These are phyloP conservation scores for Exserohilum turcica DNA, from an alignment of 2,329 filamentous ascomycete species.

Conservation along the genomic window DNA sequence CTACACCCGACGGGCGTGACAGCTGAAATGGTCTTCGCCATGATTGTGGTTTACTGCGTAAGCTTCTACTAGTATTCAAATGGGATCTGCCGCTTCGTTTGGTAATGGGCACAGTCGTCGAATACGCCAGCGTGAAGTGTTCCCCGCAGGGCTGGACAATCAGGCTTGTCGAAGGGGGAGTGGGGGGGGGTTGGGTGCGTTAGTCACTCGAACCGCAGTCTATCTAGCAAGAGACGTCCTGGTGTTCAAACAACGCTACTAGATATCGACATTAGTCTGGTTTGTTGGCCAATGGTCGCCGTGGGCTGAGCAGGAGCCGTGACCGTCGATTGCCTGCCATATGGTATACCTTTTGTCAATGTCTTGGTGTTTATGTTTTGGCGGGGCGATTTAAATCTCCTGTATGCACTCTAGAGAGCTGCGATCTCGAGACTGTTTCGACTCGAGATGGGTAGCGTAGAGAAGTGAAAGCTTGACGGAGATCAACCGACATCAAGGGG, in stretches of 20 bases:
- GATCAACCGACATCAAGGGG: conserved; percentile 64
- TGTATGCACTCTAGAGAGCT: conserved; percentile 62
- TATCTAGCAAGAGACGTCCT: conserved; percentile 30
- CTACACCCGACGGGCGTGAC: conserved; percentile 37
- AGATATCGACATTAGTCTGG: conserved; percentile 40
- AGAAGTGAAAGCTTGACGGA: conserved; percentile 59
- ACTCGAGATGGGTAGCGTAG: conserved; percentile 62
- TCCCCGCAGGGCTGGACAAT: conserved; percentile 27
- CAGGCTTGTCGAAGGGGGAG: conserved; percentile 23
- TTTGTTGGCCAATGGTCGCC: conserved; percentile 28
- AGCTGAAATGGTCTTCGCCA: conserved; percentile 50
- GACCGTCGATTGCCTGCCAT: conserved; percentile 41
- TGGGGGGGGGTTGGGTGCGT: too few species aligned
- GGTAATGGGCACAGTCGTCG: conserved; percentile 45
- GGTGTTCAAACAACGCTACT: conserved; percentile 46
- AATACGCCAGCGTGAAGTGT: conserved; percentile 50
- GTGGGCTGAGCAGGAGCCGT: conserved; percentile 36
- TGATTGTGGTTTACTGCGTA: conserved; percentile 51
- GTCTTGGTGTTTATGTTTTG: conserved; percentile 42
- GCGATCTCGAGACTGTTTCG: conserved; percentile 61
- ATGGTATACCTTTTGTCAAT: conserved; percentile 46
- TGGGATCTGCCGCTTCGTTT: conserved; percentile 56
- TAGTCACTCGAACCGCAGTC: conserved; percentile 43
- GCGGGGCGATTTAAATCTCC: conserved; percentile 57
- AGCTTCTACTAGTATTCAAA: conserved; percentile 52